Evolutionary conservation across 768 basidiomycete species (phyloP).

Genomic region (Leccinum obscurum): DNA sequence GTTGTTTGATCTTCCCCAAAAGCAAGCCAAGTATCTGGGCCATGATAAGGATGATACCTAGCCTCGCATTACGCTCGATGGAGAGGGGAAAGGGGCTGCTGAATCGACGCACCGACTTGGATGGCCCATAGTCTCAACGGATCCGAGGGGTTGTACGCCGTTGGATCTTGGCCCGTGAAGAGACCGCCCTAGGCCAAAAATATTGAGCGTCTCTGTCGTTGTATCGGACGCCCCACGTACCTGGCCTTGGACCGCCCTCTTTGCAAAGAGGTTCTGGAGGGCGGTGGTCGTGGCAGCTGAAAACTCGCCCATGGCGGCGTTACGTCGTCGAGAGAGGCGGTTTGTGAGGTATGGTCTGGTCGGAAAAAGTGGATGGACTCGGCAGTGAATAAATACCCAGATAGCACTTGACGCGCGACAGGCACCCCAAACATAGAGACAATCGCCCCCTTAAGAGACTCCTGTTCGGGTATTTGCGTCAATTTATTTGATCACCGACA

Average conservation of each 20-base stretch:
- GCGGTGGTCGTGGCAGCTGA: constrained; percentile 42
- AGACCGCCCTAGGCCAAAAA: constrained; percentile 62
- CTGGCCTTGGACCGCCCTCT: constrained; percentile 30
- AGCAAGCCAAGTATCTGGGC: constrained; percentile 69
- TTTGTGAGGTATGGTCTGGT: not conserved
- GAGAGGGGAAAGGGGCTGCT: not conserved
- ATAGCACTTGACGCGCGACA: not conserved
- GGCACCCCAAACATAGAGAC: not conserved
- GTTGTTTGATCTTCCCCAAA: constrained; percentile 75
- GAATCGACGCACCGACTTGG: constrained; percentile 56
- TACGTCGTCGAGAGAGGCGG: not conserved
- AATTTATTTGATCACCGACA: not conserved
- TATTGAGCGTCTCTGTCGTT: not conserved
- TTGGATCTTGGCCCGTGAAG: constrained; percentile 74
- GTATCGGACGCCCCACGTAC: constrained; percentile 12
- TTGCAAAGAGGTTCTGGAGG: constrained; percentile 13
- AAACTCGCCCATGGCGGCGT: constrained; percentile 40
- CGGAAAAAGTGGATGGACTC: not conserved
- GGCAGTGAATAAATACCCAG: not conserved
- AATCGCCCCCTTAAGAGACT: not conserved
- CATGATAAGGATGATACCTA: constrained; percentile 79
- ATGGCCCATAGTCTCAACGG: constrained; percentile 79
- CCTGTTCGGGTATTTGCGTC: not conserved
- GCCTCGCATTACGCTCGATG: constrained; percentile 1
- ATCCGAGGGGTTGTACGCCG: constrained; percentile 56